These are phyloP conservation scores for Triangularia verruculosa DNA, from an alignment of 2,329 filamentous ascomycete genomes.

Conservation along the genomic window DNA sequence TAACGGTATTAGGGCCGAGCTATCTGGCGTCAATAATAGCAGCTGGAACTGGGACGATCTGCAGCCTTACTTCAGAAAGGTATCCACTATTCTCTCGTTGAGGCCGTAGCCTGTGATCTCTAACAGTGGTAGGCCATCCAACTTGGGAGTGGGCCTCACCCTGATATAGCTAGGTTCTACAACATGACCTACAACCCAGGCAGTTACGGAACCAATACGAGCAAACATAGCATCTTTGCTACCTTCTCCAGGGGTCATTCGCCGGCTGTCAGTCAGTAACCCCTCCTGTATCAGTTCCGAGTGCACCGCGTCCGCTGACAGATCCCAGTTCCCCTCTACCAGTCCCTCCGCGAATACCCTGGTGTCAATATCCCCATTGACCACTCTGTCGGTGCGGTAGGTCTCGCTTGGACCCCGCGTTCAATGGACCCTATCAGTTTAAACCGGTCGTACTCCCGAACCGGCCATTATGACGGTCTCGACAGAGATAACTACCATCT, in stretches of 20 bases:
- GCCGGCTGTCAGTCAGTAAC: neutral
- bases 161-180: neutral
- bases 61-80: slow-evolving; percentile 4
- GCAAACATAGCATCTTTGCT: slow-evolving; percentile 11
- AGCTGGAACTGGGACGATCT: slow-evolving; percentile 10
- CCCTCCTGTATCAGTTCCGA: neutral
- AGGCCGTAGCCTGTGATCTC: neutral
- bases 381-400: neutral
- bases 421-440: slow-evolving; percentile 6
- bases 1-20: neutral
- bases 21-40: neutral
- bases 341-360: neutral
- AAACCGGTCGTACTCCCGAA: slow-evolving; percentile 13
- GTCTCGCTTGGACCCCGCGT: slow-evolving; percentile 7
- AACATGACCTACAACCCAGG: slow-evolving; percentile 6
- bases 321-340: neutral
- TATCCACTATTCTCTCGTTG: slow-evolving; percentile 25
- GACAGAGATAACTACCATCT: slow-evolving; percentile 14
- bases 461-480: slow-evolving; percentile 12
- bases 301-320: neutral
- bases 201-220: slow-evolving; percentile 8
- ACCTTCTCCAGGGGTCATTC: neutral
- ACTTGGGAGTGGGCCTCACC: slow-evolving; percentile 9
- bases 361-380: slow-evolving; percentile 3
- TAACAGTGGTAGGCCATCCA: slow-evolving; percentile 29